Evolutionary conservation across 352 stramenopile genomes (phyloP).

Genomic region (Phytopythium montanum): DNA sequence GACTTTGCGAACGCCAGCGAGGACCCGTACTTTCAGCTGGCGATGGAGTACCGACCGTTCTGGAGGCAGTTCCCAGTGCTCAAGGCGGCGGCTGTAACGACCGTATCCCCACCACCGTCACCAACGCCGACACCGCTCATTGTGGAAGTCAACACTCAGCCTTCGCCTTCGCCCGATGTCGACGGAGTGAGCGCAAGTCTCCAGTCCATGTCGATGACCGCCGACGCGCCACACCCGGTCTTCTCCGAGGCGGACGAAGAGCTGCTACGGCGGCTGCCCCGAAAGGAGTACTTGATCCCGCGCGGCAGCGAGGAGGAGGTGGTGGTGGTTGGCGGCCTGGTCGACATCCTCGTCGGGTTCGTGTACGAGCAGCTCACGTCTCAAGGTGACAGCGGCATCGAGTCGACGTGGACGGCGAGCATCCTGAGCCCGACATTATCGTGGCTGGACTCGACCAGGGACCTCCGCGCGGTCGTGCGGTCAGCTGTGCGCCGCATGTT

Average conservation of each 20-base stretch:
- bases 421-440: conserved; percentile 93
- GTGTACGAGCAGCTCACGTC: conserved; percentile 95
- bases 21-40: conserved; percentile 92
- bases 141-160: conserved; percentile 23
- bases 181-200: conserved; percentile 18
- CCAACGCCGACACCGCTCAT: conserved; percentile 22
- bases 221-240: conserved; percentile 6
- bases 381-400: conserved; percentile 93
- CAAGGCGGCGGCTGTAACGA: not conserved
- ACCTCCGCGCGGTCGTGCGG: conserved; percentile 63
- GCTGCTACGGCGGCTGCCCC: conserved; percentile 59
- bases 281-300: conserved; percentile 79
- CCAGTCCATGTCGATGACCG: conserved; percentile 19
- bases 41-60: conserved; percentile 88
- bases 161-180: conserved; percentile 10
- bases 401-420: conserved; percentile 96
- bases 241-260: conserved; percentile 72
- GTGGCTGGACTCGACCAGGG: conserved; percentile 89
- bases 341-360: conserved; percentile 95
- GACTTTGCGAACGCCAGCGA: conserved; percentile 90
- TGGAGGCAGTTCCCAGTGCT: conserved; percentile 69
- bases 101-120: not conserved
- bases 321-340: conserved; percentile 76
- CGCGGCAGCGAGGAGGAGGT: conserved; percentile 51
- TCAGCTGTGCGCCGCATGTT: conserved; percentile 88